Base-by-base conservation (phyloP, 2,329 filamentous ascomycete species). In the Amylocarpus encephaloides region DNA sequence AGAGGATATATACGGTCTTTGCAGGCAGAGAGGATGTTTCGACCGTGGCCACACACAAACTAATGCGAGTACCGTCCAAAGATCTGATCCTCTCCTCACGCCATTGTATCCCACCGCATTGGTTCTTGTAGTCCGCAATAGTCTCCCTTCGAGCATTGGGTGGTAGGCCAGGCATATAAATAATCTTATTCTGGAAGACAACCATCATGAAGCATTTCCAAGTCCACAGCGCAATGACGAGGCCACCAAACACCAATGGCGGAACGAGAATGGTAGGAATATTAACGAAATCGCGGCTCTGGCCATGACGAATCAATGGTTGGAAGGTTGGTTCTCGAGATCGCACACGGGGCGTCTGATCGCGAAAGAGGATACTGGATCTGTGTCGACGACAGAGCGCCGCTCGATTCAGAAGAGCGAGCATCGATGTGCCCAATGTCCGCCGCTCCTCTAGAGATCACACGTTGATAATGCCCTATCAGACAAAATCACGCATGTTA, bases 121-220 rank as follows among this genome's bases (percentile, higher is more conserved):
- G 72, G 3, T 66, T 64, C 22, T 71, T 70, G 62, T 87, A 89
- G 59, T 86, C 79, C 2, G 71, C 69, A 34, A 91, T 83, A 50
- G 70, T 80, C 69, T 90, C 83, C 19, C 76, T 73, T 13, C 85
- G 76, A 0, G 86, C 75, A 61, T 85, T 85, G 2, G 86, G 86
- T 15, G 86, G 85, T 45, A 90, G 68, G 41, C 83, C 85, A 0
- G 86, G 85, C 71, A 89, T 88, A 68, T 90, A 91, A 52, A 91
- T 85, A 63, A 91, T 88, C 63, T 85, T 84, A 62, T 91, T 88
- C 68, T 91, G 87, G 64, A 90, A 86, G 4, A 86, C 59, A 26
- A 92, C 73, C 70, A 90, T 80, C 81, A 88, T 86, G 47, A 81
- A 67, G 62, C 85, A 89, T 63, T 83, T 82, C 73, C 77, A 81